phyloP scores from a whole-genome alignment of 495 filamentous ascomycete genomes.

The Trichoderma virens region DNA sequence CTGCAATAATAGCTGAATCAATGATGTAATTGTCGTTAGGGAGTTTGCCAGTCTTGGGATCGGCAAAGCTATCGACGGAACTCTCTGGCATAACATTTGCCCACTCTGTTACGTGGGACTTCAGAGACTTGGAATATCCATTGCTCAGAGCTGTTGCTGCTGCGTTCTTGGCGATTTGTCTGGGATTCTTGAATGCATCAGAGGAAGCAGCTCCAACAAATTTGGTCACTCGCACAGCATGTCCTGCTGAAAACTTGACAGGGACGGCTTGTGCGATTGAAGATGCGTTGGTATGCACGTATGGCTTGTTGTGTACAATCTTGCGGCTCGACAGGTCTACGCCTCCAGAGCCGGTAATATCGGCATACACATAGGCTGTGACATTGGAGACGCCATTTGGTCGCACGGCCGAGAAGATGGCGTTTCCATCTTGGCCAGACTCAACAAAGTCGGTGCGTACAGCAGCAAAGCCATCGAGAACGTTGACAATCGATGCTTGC shows the following conservation, averaged over 20 bases:
- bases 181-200: slow-evolving; percentile 1
- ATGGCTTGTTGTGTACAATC: background rate
- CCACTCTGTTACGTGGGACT: slow-evolving; percentile 41
- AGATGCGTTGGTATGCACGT: background rate
- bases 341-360: slow-evolving; percentile 32
- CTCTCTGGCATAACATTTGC: slow-evolving; percentile 37
- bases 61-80: slow-evolving; percentile 54
- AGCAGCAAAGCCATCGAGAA: slow-evolving; percentile 47
- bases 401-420: slow-evolving; percentile 45
- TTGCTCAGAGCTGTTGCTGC: slow-evolving; percentile 26
- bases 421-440: slow-evolving; percentile 27
- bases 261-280: background rate
- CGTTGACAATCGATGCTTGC: slow-evolving; percentile 17
- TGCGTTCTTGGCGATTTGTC: slow-evolving; percentile 19
- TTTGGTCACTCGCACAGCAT: background rate
- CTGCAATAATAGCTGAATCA: slow-evolving; percentile 54
- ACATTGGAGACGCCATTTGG: slow-evolving; percentile 41
- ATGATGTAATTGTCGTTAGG: slow-evolving; percentile 51
- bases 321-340: slow-evolving; percentile 26
- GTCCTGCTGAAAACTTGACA: background rate
- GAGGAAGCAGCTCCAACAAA: background rate
- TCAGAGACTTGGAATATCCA: slow-evolving; percentile 35
- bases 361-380: slow-evolving; percentile 36
- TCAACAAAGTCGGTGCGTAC: slow-evolving; percentile 36
- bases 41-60: slow-evolving; percentile 50